Evolutionary conservation across 2,329 filamentous ascomycete species (phyloP), one percentile per base, ranked within the genome.

Genomic region (Claviceps sp.): DNA sequence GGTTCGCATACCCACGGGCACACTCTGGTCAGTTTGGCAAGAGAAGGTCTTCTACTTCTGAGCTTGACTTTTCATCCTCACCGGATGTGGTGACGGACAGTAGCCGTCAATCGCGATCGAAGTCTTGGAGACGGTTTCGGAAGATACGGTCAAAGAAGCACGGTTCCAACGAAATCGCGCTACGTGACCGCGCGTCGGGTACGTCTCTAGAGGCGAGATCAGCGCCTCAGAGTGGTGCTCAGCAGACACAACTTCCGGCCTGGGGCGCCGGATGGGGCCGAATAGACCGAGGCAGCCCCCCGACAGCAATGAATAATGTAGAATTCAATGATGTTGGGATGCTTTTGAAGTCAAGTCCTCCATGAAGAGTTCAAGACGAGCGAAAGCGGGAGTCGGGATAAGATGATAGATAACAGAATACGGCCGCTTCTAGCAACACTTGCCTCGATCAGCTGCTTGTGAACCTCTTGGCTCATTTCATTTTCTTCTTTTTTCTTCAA

Each of bases 1-100:
- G 75, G 0, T 78, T 78, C 55, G 62, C 65, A 37, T 76, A 75
- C 49, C 69, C 72, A 1, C 68, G 69, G 11, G 61, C 62, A 5
- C 59, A 59, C 50, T 52, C 54, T 34, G 58, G 57, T 7, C 56
- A 55, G 0, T 62, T 64, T 45, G 56, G 56, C 11, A 59, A 60
- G 13, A 60, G 57, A 30, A 61, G 63, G 7, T 58, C 61, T 5
- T 61, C 63, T 8, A 65, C 60, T 6, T 60, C 64, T 7, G 65
- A 65, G 11, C 56, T 67, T 20, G 71, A 69, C 11, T 73, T 72
- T 56, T 73, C 72, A 70, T 68, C 68, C 1, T 70, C 67, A 3
- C 71, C 72, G 1, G 68, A 73, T 47, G 52, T 70, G 56, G 45
- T 65, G 57, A 56, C 58, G n/a, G 57, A 63, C 36, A 58, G 56